Evolutionary conservation across 2,329 filamentous ascomycete species (phyloP), one percentile per base, ranked within the genome.

Genomic region (Talaromyces albobiverticillius): DNA sequence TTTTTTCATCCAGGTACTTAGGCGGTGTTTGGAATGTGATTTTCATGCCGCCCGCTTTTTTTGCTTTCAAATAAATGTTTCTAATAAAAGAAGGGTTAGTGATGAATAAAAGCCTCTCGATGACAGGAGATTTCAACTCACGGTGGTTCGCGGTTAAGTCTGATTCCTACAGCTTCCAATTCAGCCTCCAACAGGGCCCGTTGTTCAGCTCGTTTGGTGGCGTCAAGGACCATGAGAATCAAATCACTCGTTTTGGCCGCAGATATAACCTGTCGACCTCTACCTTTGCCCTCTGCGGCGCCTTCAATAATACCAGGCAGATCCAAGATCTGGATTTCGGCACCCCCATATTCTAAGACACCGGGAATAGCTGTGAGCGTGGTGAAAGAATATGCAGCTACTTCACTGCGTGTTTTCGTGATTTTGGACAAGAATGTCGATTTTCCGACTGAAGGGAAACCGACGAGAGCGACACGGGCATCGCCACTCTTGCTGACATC

Each of bases 401-500:
- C 91, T 71, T 96, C 93, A 48, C 91, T 96, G 67, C 90, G 91
- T 36, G 95, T 99, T 76, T 96, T 97, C 47, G 94, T 99, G 70
- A 99, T 95, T 69, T 97, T 96, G 46, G 92, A 96, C n/a, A 99
- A 73, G 69, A 99, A 97, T 0, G 94, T 99, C 2, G 94, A 99
- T 78, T 99, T 99, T 71, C 94, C 94, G 49, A 99, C 94, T 0
- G 95, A 99, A 0, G 95, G 94, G 65, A 99, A 99, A n/a, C 94
- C 94, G 51, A 99, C 95, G 2, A 99, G 84, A 1, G 95, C 91
- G 75, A 99, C 97, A 66, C 94, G 86, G 13, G 94, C 94, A 78
- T 99, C 94, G 59, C 94, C 94, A 61, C 88, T 93, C 76, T 99
- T 99, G 71, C 88, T 94, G 40, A 99, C 94, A 68, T 93, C 89